Percentiles rank a stretch among this genome's conserved stretches.
Evolutionary conservation across 1,284 basidiomycete genomes (phyloP).

Genomic region (Marasmius sp.): DNA sequence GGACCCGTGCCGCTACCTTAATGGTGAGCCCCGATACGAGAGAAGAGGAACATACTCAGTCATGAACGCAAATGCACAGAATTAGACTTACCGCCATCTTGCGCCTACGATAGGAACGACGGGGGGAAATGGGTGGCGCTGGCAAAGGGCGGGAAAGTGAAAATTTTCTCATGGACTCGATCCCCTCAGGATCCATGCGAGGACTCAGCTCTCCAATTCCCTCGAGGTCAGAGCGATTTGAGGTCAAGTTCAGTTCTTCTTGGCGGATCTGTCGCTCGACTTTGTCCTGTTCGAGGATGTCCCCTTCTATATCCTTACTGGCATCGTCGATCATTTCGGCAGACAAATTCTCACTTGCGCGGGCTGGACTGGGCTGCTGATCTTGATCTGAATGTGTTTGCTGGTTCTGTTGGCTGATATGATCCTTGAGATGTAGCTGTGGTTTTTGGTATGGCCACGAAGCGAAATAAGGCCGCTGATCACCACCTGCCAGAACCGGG

Average conservation of each 20-base stretch:
- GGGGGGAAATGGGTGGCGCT: slow-evolving; percentile 30
- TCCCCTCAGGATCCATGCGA: background rate
- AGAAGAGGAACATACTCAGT: too few relatives aligned
- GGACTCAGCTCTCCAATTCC: background rate
- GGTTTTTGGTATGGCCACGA: background rate
- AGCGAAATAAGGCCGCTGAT: background rate
- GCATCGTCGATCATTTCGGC: background rate
- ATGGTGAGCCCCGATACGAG: too few relatives aligned
- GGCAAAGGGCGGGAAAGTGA: slow-evolving; percentile 35
- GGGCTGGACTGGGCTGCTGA: background rate
- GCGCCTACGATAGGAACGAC: background rate
- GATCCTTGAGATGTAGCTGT: background rate
- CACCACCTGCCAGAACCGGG: slow-evolving; percentile 34
- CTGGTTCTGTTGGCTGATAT: background rate
- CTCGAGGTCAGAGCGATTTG: background rate
- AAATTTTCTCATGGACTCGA: slow-evolving; percentile 28
- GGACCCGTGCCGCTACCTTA: too few relatives aligned
- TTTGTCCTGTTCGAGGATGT: slow-evolving; percentile 22
- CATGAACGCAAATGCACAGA: too few relatives aligned
- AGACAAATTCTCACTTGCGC: background rate
- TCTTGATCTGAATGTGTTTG: background rate
- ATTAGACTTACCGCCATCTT: too few relatives aligned
- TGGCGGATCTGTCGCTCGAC: background rate
- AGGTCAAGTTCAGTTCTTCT: background rate
- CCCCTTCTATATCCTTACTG: background rate